Evolutionary conservation across 345 rosid species (phyloP), one percentile per base, ranked within the genome.

Genomic region (Rhodomyrtus tomentosa): DNA sequence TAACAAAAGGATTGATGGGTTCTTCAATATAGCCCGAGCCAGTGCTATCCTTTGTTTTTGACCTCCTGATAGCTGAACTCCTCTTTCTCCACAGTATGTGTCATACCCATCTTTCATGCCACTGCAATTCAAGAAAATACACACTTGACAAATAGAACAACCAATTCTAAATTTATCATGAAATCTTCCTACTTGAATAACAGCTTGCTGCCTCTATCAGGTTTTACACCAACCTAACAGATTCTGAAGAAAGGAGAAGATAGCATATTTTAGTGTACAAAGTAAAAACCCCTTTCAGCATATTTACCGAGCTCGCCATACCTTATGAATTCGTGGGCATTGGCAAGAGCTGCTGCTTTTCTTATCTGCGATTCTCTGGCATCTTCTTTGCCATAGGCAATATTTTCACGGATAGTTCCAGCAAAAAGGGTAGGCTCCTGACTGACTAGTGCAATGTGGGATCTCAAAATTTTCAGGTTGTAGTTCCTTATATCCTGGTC

Each of bases 41-140:
- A 94, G 88, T 7, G 97, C 97, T 7, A 94, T 88, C 88, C 95
- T 85, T 72, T 93, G 98, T 76, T 94, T 94, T 76, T 95, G 97
- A 40, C 98, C 97, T 82, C 96, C 96, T 8, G 93, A 92, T 81
- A 91, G 91, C 86, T 92, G 96, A 55, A 89, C 89, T 82, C 93
- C 96, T 86, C 94, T 88, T 88, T 92, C 96, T 74, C 94, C 94
- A 62, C 93, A 91, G 86, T 87, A 82, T 24, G 96, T 93, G 76
- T 88, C 92, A 12, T 91, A 92, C 14, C 95, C 96, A 82, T 91
- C 95, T 85, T 91, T 91, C 95, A 93, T 91, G 85, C 95, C 94
- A 84, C 96, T 92, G 88, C 82, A 81, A 25, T 40, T 49, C 6
- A 7, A 51, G 50, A 32, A 81, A 29, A 81, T 36, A 9, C 24